A percentile compares a stretch with the other conserved stretches of the same genome.
These are phyloP conservation scores for Marasmius fiardii DNA, from an alignment of 1,284 basidiomycete genomes.

Conservation along the genomic window DNA sequence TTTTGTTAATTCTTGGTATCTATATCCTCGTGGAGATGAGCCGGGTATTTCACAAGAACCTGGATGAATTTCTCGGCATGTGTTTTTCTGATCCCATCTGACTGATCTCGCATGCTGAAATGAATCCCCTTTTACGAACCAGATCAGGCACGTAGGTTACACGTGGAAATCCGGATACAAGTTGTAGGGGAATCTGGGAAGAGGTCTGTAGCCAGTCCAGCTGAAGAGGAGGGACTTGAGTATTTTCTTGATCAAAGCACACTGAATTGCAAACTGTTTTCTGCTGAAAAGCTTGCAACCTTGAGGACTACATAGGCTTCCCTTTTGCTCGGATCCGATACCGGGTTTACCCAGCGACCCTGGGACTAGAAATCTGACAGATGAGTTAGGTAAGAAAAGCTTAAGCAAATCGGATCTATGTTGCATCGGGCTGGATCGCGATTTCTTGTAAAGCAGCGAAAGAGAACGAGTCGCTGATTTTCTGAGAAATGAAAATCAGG, in stretches of 20 bases:
- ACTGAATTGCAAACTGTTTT: too few relatives aligned
- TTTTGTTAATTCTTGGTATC: constrained; percentile 1
- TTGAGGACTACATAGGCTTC: background rate
- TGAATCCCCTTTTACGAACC: constrained; percentile 5
- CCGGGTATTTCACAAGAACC: background rate
- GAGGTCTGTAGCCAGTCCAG: too few relatives aligned
- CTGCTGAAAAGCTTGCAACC: too few relatives aligned
- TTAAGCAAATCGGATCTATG: constrained; percentile 15
- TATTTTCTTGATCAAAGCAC: too few relatives aligned
- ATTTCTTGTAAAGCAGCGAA: constrained; percentile 14
- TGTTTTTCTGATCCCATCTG: constrained; percentile 8
- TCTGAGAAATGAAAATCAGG: background rate
- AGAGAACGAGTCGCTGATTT: constrained; percentile 5
- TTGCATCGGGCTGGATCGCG: constrained; percentile 23
- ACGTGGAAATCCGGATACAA: constrained; percentile 3
- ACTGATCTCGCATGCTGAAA: background rate
- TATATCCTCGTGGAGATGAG: constrained; percentile 3
- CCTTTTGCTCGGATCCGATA: constrained; percentile 11
- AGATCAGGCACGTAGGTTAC: constrained; percentile 10
- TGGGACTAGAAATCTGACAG: background rate
- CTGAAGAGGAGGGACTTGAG: too few relatives aligned
- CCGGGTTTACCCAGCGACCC: background rate
- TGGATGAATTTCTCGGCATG: background rate
- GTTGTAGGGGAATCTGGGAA: background rate
- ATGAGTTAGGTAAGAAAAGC: constrained; percentile 1